Conservation (phyloP, 2,329 filamentous ascomycete species). For the Zasmidium citrigriseum region DNA sequence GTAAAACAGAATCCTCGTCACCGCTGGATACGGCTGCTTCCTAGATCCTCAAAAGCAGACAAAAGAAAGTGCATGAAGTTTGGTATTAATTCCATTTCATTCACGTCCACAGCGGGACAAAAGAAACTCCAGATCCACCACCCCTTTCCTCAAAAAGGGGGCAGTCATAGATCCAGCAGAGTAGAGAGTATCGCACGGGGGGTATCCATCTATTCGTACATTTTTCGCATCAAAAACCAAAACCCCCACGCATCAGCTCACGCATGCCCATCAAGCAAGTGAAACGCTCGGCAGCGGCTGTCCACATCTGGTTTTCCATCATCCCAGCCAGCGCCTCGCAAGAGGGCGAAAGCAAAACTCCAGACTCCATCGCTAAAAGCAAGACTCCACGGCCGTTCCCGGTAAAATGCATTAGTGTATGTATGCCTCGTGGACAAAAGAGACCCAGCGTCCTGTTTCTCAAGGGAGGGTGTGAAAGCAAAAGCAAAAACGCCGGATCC, state of each 20-base stretch:
- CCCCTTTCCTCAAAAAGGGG: background rate
- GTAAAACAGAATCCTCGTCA: background rate
- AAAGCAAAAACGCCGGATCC: slow-evolving; percentile 7
- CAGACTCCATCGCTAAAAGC: slow-evolving; percentile 18
- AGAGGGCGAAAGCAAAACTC: slow-evolving; percentile 9
- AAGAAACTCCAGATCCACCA: slow-evolving; percentile 18
- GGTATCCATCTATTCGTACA: slow-evolving; percentile 24
- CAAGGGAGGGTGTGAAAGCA: background rate
- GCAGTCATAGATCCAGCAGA: slow-evolving; percentile 20
- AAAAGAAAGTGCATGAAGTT: background rate
- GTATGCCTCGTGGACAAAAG: slow-evolving; percentile 4
- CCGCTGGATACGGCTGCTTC: background rate
- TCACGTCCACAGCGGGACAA: background rate
- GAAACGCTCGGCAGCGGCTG: slow-evolving; percentile 4
- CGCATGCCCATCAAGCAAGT: slow-evolving; percentile 1
- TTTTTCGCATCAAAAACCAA: slow-evolving; percentile 1
- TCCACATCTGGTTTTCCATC: slow-evolving; percentile 3
- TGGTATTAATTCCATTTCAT: slow-evolving; percentile 11
- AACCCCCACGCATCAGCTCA: slow-evolving; percentile 7
- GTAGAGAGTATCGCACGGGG: slow-evolving; percentile 17
- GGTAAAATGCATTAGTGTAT: slow-evolving; percentile 7
- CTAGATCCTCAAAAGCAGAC: no score
- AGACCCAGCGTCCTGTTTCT: background rate
- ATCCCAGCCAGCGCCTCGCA: slow-evolving; percentile 1
- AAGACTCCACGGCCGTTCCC: slow-evolving; percentile 2